phyloP scores from a whole-genome alignment of 306 rosid genomes.

The Heteromeles arbutifolia region DNA sequence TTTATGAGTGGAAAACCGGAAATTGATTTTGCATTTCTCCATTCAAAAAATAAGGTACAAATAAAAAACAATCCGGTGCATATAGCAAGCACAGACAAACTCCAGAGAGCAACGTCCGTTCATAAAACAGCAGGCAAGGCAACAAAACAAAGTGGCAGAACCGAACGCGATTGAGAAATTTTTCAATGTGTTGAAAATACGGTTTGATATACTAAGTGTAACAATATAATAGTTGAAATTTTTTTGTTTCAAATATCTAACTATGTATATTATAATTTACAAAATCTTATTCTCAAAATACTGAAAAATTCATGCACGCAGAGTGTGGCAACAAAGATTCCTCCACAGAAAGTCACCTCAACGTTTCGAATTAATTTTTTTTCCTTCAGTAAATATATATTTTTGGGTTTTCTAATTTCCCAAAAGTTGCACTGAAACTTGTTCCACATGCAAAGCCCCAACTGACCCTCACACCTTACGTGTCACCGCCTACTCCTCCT shows the following conservation, averaged over 20 bases:
- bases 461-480: constrained; percentile 54
- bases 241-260: too few species aligned
- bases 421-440: constrained; percentile 43
- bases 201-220: accelerated
- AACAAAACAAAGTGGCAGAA: constrained; percentile 23
- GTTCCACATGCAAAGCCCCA: constrained; percentile 68
- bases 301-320: too few species aligned
- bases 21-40: too few species aligned
- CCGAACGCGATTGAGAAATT: background rate
- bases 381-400: too few species aligned
- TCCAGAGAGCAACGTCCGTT: background rate
- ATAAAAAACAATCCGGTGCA: too few species aligned
- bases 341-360: constrained; percentile 16
- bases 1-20: too few species aligned
- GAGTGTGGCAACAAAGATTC: constrained; percentile 18
- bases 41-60: too few species aligned
- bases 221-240: accelerated
- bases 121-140: constrained; percentile 10
- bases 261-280: too few species aligned
- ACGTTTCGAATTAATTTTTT: background rate
- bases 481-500: constrained; percentile 42
- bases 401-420: background rate
- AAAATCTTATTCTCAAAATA: too few species aligned
- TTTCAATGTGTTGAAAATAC: accelerated
- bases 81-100: too few species aligned